Evolutionary conservation across 2,329 filamentous ascomycete species (phyloP).

Genomic region (Diaporthe longicolla): DNA sequence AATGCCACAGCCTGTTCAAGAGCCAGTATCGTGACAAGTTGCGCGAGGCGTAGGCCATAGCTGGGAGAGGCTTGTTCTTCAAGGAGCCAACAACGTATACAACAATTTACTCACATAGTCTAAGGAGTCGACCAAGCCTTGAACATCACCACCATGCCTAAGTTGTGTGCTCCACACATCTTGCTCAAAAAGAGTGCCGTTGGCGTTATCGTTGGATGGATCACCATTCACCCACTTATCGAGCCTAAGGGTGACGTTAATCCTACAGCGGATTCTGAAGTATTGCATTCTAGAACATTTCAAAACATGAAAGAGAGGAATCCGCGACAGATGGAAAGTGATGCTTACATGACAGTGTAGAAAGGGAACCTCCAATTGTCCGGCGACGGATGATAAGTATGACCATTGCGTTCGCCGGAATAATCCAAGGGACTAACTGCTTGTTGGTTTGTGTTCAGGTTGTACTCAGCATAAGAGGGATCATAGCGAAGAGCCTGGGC

Average conservation of each 20-base stretch:
- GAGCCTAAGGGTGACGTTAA: constrained; percentile 48
- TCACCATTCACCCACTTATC: constrained; percentile 77
- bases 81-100: neutral
- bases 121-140: constrained; percentile 70
- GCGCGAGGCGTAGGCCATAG: neutral
- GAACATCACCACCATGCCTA: constrained; percentile 72
- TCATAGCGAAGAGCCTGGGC: constrained; percentile 48
- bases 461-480: constrained; percentile 60
- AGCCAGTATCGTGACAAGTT: neutral
- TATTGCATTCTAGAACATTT: no score
- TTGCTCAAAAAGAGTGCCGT: constrained; percentile 73
- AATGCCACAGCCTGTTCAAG: neutral
- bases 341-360: constrained; percentile 68
- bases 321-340: no score
- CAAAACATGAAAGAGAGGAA: no score
- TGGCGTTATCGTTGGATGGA: constrained; percentile 73
- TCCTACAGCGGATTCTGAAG: no score
- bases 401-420: constrained; percentile 66
- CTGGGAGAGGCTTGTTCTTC: neutral
- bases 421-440: constrained; percentile 70
- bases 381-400: constrained; percentile 68
- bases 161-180: constrained; percentile 72
- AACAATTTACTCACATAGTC: constrained; percentile 60
- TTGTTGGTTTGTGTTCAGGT: constrained; percentile 71
- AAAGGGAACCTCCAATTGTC: constrained; percentile 75